Evolutionary conservation across 2,329 filamentous ascomycete genomes (phyloP), one percentile per base, ranked within the genome.

Genomic region (Lasiodiplodia theobromae): DNA sequence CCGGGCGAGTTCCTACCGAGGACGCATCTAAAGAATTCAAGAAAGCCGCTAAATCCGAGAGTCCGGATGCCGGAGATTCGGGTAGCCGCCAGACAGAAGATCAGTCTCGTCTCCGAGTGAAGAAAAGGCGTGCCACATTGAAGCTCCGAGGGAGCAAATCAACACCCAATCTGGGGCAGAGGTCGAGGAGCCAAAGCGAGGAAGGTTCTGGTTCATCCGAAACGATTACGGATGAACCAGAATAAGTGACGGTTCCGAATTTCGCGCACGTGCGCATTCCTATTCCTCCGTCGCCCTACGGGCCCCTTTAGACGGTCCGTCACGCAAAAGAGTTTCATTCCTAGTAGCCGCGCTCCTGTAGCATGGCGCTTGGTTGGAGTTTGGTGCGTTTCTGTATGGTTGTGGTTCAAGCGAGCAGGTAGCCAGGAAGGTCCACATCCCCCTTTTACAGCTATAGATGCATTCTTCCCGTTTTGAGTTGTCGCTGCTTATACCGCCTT

Each of bases 31-130:
- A 74, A 34, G 60, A 58, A 47, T 28, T 72, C 1, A 68, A 73
- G 52, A 69, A 72, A 21, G 73, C 74, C 21, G 71, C 73, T 1
- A n/a, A 63, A 0, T 70, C 71, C 2, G 73, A 75, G 18, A 72
- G 75, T n/a, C 71, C 72, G 1, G 72, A 69, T 51, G 71, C 73
- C 2, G 73, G 71, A 2, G 64, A 71, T 2, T 66, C 70, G 28
- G 34, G 65, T n/a, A 73, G 71, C 2, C 64, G 70, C 14, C 71
- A 72, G 52, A 69, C 72, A 0, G 71, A 74, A 2, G 74, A 77
- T 66, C 75, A 77, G 34, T 65, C 69, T 40, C 69, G 73, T 5
- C 69, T 76, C 25, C 49, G 75, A 38, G 69, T 72, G 7, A 65
- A 67, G 4, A 70, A 71, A 51, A 40, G 8, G 12, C 14, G 23